These are phyloP conservation scores for Infundibulicybe gibba DNA, from an alignment of 768 basidiomycete species.

Conservation along the genomic window DNA sequence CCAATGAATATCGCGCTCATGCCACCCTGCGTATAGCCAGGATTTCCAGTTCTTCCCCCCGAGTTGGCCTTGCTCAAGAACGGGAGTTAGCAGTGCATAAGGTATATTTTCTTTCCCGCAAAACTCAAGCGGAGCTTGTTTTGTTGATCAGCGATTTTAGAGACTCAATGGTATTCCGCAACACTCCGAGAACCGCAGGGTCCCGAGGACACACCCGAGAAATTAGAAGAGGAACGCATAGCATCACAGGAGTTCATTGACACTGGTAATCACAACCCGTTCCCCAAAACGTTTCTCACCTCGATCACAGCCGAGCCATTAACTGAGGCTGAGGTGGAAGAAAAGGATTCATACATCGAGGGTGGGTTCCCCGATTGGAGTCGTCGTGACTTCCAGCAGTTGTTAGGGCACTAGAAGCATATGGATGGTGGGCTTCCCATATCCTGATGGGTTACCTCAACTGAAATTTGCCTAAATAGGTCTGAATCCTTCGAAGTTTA, in stretches of 20 bases:
- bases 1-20: conserved; percentile 3
- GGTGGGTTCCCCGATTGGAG: conserved; percentile 92
- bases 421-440: conserved; percentile 65
- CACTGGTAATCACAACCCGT: conserved; percentile 44
- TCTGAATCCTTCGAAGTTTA: conserved; percentile 64
- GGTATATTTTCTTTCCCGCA: conserved; percentile 29
- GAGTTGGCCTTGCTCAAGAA: too few species aligned
- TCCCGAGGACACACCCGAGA: conserved; percentile 77
- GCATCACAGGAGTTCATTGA: conserved; percentile 88
- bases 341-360: conserved; percentile 74
- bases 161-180: conserved; percentile 65
- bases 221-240: conserved; percentile 74
- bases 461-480: conserved; percentile 31
- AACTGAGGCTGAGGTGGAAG: conserved; percentile 80
- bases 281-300: background rate
- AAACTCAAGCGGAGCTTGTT: background rate
- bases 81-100: too few species aligned
- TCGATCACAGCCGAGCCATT: conserved; percentile 70
- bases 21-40: conserved; percentile 45
- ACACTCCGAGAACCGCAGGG: conserved; percentile 62
- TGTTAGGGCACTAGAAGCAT: conserved; percentile 63
- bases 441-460: background rate
- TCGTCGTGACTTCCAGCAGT: conserved; percentile 89
- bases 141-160: conserved; percentile 24
- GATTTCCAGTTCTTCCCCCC: conserved; percentile 98